Evolutionary conservation across 805 yeast genomes (phyloP).

Genomic region (Myxozyma kluyveri): DNA sequence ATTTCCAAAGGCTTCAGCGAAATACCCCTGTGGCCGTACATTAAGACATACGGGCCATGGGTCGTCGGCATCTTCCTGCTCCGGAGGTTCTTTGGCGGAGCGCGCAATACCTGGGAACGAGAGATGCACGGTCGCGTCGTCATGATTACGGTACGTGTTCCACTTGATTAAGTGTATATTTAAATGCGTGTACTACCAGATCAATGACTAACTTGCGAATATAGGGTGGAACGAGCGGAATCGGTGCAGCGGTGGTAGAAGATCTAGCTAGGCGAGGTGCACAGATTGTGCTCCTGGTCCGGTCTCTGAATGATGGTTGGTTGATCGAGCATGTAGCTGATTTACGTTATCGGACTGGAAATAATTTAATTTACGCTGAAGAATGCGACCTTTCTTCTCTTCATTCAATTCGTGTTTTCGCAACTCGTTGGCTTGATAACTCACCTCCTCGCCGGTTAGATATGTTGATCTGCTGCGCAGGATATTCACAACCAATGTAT

Average conservation of each 20-base stretch:
- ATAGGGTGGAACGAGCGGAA: conserved; percentile 87
- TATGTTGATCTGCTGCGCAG: conserved; percentile 85
- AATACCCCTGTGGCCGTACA: conserved; percentile 69
- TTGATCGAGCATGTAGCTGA: conserved; percentile 74
- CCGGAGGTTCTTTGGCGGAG: conserved; percentile 77
- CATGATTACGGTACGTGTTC: conserved; percentile 35
- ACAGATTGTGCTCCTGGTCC: conserved; percentile 70
- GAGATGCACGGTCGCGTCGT: conserved; percentile 85
- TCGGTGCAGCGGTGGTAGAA: conserved; percentile 72
- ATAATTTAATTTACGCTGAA: conserved; percentile 84
- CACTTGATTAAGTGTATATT: too few species aligned
- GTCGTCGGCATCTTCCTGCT: conserved; percentile 46
- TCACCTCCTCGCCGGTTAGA: conserved; percentile 88
- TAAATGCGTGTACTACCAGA: not conserved
- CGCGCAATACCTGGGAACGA: conserved; percentile 85
- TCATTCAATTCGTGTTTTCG: conserved; percentile 78
- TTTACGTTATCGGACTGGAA: conserved; percentile 64
- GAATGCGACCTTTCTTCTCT: conserved; percentile 76
- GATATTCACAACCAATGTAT: conserved; percentile 71
- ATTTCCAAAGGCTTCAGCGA: conserved; percentile 67
- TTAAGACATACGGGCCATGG: conserved; percentile 59
- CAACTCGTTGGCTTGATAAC: conserved; percentile 91
- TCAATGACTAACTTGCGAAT: conserved; percentile 48
- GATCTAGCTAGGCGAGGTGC: conserved; percentile 83
- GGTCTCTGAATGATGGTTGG: conserved; percentile 69